Base-by-base conservation (phyloP, 208 protist species). In the Wallacemonas collosoma region DNA sequence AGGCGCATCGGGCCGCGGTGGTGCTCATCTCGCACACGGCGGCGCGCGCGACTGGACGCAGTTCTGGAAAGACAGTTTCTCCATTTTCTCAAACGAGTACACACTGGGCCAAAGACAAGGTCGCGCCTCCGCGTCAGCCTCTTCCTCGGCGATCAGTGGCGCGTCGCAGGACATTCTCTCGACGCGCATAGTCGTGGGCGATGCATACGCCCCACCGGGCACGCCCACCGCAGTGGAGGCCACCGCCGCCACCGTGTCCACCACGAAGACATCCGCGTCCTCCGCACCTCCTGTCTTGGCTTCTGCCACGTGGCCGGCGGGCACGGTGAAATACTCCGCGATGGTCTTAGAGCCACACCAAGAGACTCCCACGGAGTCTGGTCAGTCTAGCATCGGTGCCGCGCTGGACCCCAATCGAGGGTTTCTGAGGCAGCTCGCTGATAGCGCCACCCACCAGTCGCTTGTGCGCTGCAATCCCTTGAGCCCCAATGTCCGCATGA, bases 391-490 rank as follows among this genome's bases (percentile, higher is more conserved):
- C 26, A 26, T 26, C 9, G 45, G 2, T 36, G 17, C 36, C 43
- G 15, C 11, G n/a, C n/a, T 62, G 12, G 50, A 61, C 9, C 40
- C 54, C 26, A 55, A 45, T 17, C 41, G 41, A 8, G 68, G 72
- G 45, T 54, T 78, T 39, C 75, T 95, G 50, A 86, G 77, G 1
- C 67, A 73, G 51, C 63, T 91, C 9, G 79, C 80, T 0, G 87
- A 96, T 71, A 55, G 71, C n/a, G 78, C 81, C 17, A 96, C 91
- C 12, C 80, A 93, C 60, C 91, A 96, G 64, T 91, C 91, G 1
- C 78, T 96, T 44, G 79, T 93, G 44, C 83, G 87, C 50, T 96
- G 91, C 79, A 81, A 86, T 58, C 80, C 86, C 9, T 77, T 83
- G 39, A 86, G 77, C 3, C 69, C 78, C 2, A 15, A 73, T 43